Evolutionary conservation across 148 eudicot species (phyloP).

Genomic region (Rhododendron ovatum): DNA sequence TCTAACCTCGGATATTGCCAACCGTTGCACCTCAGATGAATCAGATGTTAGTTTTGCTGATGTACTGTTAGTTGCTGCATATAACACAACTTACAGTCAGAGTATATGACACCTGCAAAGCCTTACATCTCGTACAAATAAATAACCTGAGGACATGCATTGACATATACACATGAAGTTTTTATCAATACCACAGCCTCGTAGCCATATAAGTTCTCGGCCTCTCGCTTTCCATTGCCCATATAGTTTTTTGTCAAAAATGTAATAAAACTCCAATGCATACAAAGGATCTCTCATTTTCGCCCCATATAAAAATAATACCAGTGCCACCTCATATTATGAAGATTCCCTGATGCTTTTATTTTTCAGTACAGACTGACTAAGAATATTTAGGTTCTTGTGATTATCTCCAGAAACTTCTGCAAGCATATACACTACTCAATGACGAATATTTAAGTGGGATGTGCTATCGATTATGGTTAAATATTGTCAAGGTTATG

Average conservation of each 20-base stretch:
- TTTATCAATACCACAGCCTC: neutral
- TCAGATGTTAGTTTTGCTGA: slow-evolving; percentile 29
- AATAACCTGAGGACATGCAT: neutral
- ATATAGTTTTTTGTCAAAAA: neutral
- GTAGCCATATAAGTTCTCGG: neutral
- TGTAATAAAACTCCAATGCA: neutral
- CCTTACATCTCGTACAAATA: neutral
- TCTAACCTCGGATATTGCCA: slow-evolving; percentile 55
- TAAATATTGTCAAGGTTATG: neutral
- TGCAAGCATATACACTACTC: neutral
- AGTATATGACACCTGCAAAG: neutral
- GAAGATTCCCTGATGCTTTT: neutral
- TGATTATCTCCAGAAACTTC: neutral
- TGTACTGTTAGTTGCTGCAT: slow-evolving; percentile 42
- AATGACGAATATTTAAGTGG: neutral
- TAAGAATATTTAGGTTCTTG: neutral
- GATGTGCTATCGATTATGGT: neutral
- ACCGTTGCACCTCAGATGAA: slow-evolving; percentile 34
- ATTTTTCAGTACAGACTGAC: neutral
- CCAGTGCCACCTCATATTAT: neutral
- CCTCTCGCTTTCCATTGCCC: neutral
- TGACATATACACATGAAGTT: neutral
- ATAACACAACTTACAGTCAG: slow-evolving; percentile 9
- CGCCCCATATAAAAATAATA: neutral
- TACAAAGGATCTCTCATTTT: neutral